Evolutionary conservation across 23 red algal species (phyloP).

Genomic region (Agarophyton chilense): DNA sequence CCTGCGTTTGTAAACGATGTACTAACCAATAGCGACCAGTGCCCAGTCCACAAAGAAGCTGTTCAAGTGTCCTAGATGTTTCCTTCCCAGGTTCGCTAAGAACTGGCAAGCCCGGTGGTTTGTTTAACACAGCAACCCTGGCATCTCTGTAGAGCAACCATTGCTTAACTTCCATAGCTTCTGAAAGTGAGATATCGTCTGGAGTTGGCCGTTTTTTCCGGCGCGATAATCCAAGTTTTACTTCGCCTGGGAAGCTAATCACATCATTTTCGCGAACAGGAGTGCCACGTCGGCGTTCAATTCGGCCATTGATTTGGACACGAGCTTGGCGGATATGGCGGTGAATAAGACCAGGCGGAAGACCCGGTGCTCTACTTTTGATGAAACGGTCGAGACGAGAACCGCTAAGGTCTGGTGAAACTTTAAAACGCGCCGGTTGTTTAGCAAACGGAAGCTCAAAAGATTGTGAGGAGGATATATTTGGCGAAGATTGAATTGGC

Average conservation of each 20-base stretch:
- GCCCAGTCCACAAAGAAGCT: conserved; percentile 45
- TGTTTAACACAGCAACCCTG: conserved; percentile 52
- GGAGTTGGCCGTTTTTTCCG: conserved; percentile 49
- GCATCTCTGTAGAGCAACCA: conserved; percentile 63
- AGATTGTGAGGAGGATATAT: not conserved
- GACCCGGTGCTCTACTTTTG: conserved; percentile 53
- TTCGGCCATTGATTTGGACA: conserved; percentile 9
- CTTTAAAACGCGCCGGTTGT: conserved; percentile 19
- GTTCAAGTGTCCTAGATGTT: not conserved
- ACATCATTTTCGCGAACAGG: conserved; percentile 39
- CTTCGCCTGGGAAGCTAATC: conserved; percentile 56
- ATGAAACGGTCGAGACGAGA: conserved; percentile 64
- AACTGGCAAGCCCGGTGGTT: conserved; percentile 59
- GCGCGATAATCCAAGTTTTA: conserved; percentile 63
- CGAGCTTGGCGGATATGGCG: conserved; percentile 58
- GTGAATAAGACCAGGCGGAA: conserved; percentile 67
- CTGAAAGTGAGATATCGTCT: conserved; percentile 59
- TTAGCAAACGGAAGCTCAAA: not conserved
- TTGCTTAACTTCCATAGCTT: conserved; percentile 15
- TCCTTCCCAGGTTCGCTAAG: not conserved
- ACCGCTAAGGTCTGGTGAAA: not conserved
- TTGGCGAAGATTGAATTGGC: not conserved
- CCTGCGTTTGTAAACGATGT: conserved; percentile 67
- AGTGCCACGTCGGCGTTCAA: conserved; percentile 16
- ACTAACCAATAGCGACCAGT: conserved; percentile 65